Base-by-base conservation (phyloP, 805 yeast genomes). In the Sugiyamaella smithiae region DNA sequence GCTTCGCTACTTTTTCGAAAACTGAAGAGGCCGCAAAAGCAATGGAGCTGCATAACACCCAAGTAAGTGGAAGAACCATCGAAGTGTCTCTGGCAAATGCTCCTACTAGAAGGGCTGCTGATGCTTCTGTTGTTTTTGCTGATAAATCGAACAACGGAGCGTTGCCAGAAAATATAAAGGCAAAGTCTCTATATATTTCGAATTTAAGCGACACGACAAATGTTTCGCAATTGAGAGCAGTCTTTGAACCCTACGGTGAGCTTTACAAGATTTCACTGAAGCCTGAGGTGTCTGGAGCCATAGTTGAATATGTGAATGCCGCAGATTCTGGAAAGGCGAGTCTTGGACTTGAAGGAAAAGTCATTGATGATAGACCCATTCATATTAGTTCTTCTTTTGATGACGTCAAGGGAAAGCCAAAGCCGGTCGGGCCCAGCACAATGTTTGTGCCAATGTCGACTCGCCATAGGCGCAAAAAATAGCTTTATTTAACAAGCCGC, bases 1-100 rank as follows among this genome's bases (percentile, higher is more conserved):
- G 84, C 0, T 85, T 86, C 59, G 66, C 86, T 0, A 68, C 77
- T 0, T 85, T 79, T 56, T 49, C 58, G 1, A 63, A 65, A 0
- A 60, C 64, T 6, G 72, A 69, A 1, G 74, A 71, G 2, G 85
- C 88, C 0, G 58, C 65, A 0, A 60, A 61, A 2, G 81, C 88
- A 0, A 53, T 81, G 9, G 59, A 62, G 7, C 52, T 73, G 41
- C 70, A 81, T 53, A 68, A 71, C 6, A 55, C 66, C 0, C 62
- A 65, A 2, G 52, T 84, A 1, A 71, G 70, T 33, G 81, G 75
- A 0, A 64, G 85, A 37, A 63, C 57, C 0, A 67, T 86, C 1
- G 67, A 67, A 9, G 84, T 83, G 0, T 66, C 71, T 0, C 60
- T 75, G 4, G 77, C 86, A 5, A 52, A 43, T n/a, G 46, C 23